Evolutionary conservation across 495 filamentous ascomycete genomes (phyloP).

Genomic region (Arthonia radiata): DNA sequence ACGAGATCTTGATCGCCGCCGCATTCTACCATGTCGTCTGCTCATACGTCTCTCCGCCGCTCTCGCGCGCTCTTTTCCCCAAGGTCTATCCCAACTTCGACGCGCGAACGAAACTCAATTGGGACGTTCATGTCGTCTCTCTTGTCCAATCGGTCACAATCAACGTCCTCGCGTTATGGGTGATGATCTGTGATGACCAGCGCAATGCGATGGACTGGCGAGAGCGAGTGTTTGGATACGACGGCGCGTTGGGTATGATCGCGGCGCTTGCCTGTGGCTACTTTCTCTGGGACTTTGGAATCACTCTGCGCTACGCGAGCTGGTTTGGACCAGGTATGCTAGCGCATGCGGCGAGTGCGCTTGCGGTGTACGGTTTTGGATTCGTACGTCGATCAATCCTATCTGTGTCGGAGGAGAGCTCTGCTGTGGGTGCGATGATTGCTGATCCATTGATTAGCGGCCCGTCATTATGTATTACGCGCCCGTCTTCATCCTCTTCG

Average conservation of each 20-base stretch:
- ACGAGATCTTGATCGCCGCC: constrained; percentile 61
- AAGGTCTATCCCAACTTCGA: constrained; percentile 40
- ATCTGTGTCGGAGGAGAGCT: constrained; percentile 1
- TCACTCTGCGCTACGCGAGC: constrained; percentile 42
- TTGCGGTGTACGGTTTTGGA: constrained; percentile 70
- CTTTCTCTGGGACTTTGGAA: constrained; percentile 74
- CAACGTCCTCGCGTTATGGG: constrained; percentile 52
- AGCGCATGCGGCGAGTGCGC: constrained; percentile 66
- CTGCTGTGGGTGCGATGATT: background rate
- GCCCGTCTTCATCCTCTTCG: constrained; percentile 83
- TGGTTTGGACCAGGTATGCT: constrained; percentile 78
- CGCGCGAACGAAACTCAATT: constrained; percentile 54
- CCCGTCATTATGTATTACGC: constrained; percentile 90
- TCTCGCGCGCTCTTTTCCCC: constrained; percentile 51
- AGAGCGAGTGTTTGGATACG: constrained; percentile 79
- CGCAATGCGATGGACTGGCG: constrained; percentile 41
- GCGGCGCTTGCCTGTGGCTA: constrained; percentile 78
- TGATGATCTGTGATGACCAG: constrained; percentile 59
- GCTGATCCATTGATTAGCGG: constrained; percentile 24
- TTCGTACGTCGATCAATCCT: constrained; percentile 39
- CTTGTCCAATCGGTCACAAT: constrained; percentile 70
- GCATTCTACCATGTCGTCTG: constrained; percentile 54
- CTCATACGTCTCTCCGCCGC: constrained; percentile 41
- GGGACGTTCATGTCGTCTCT: constrained; percentile 91
- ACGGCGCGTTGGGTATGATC: constrained; percentile 54